Evolutionary conservation across 768 basidiomycete genomes (phyloP), one percentile per base, ranked within the genome.

Genomic region (Agrocybe praecox): DNA sequence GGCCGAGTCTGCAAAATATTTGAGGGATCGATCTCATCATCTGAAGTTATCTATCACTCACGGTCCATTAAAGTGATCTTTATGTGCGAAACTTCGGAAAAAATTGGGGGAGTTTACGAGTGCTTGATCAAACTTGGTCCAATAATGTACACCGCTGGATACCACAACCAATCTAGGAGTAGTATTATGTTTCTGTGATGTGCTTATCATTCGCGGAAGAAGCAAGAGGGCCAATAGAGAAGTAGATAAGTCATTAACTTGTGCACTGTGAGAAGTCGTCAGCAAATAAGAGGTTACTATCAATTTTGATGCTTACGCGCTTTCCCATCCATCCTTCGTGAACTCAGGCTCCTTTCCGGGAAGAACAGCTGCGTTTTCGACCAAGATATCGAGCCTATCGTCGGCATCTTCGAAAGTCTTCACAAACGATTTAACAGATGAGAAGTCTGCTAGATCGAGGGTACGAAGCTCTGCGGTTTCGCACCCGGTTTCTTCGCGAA

Each of bases 191-290:
- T 69, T 60, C 24, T 69, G 56, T 1, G 76, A 73, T 0, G 81
- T 77, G 26, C 72, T 62, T 2, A 76, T 45, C 66, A 84, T 70
- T n/a, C 61, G 62, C 0, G 83, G 83, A 0, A 83, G 67, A 0
- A 83, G 67, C 2, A 75, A 68, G 6, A 83, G 56, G 0, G 71
- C 66, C 1, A 82, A 67, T 0, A 82, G 67, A 2, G 75, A 68
- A 10, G 72, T 73, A 0, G 78, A 69, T 1, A 85, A 61, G 57
- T 74, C 64, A 62, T 84, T 83, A 40, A 80, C 74, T 59, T 84
- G 81, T 1, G 82, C 53, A 15, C 82, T 85, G 46, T n/a, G 43
- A 14, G 10, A 34, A 10, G 21, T 21, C 24, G 7, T 34, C 24
- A 32, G 21, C 7, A 15, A 46, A 33, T 15, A 24, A 33, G 19